phyloP scores from a whole-genome alignment of 768 basidiomycete genomes.

The Mycena polygramma region DNA sequence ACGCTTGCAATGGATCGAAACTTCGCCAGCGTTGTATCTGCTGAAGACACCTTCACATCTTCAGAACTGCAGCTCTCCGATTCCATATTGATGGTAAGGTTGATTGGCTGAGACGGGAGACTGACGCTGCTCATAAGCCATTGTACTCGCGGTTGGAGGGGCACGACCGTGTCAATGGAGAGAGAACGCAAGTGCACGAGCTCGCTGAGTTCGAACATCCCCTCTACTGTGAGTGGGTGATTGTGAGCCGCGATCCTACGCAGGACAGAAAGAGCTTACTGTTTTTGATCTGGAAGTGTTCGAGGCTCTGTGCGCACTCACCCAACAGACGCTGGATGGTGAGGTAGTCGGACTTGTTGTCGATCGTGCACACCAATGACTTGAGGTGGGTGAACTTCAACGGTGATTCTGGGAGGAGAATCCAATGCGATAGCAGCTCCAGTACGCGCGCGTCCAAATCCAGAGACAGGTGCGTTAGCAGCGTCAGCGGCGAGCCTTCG shows the following conservation, averaged over 20 bases:
- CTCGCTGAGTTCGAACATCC: slow-evolving; percentile 3
- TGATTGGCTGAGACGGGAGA: slow-evolving; percentile 1
- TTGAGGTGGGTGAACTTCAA: slow-evolving; percentile 18
- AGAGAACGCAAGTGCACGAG: slow-evolving; percentile 11
- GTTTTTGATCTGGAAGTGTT: slow-evolving; percentile 18
- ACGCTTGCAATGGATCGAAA: not conserved
- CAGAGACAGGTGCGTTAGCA: slow-evolving; percentile 12
- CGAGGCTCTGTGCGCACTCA: slow-evolving; percentile 3
- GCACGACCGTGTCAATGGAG: not conserved
- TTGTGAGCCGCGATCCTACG: not conserved
- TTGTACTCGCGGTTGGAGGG: not conserved
- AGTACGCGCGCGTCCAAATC: slow-evolving; percentile 24
- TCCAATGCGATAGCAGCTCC: slow-evolving; percentile 25
- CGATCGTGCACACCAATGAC: slow-evolving; percentile 18
- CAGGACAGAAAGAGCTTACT: not conserved
- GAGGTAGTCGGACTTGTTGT: not conserved
- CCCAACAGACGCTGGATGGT: slow-evolving; percentile 6
- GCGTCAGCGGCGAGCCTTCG: slow-evolving; percentile 18
- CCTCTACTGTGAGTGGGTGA: not conserved
- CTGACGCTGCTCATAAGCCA: slow-evolving; percentile 1
- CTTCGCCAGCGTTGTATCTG: not conserved
- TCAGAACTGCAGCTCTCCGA: slow-evolving; percentile 7
- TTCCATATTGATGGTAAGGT: slow-evolving; percentile 8
- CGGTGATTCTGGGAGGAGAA: slow-evolving; percentile 29
- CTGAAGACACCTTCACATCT: not conserved